A percentile compares a stretch with the other conserved stretches of the same genome.
phyloP scores from a whole-genome alignment of 2,329 filamentous ascomycete genomes.

The Cryphonectria carpinicola region DNA sequence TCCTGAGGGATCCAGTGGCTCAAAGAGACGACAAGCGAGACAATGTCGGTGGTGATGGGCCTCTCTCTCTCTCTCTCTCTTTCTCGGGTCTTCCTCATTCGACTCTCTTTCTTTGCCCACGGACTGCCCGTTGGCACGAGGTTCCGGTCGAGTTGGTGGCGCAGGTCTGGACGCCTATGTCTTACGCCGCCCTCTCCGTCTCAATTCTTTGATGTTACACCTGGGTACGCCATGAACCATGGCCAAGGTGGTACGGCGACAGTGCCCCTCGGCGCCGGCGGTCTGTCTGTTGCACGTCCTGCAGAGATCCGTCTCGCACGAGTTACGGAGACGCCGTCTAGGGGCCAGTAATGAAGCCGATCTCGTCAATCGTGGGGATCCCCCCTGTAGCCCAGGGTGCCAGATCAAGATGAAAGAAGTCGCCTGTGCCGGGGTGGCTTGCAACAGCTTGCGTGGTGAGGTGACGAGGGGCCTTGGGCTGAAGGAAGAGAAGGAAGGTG shows the following conservation, averaged over 20 bases:
- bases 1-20: background rate
- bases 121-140: background rate
- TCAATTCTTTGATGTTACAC: background rate
- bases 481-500: conserved; percentile 1
- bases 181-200: conserved; percentile 1
- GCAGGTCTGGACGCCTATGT: background rate
- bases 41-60: background rate
- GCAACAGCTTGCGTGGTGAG: background rate
- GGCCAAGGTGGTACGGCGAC: background rate
- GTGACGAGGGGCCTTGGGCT: background rate
- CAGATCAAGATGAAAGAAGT: background rate
- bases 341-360: background rate
- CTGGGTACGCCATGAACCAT: background rate
- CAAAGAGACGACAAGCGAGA: background rate
- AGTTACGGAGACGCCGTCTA: background rate
- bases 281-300: background rate
- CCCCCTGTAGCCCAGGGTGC: background rate
- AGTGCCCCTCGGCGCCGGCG: background rate
- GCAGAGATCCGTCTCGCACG: background rate
- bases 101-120: background rate
- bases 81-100: background rate
- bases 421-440: background rate
- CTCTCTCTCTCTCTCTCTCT: background rate
- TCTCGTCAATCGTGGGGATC: background rate
- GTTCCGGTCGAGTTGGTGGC: background rate